Conservation (phyloP, 805 yeast genomes). For the Kazachstania taianensis region DNA sequence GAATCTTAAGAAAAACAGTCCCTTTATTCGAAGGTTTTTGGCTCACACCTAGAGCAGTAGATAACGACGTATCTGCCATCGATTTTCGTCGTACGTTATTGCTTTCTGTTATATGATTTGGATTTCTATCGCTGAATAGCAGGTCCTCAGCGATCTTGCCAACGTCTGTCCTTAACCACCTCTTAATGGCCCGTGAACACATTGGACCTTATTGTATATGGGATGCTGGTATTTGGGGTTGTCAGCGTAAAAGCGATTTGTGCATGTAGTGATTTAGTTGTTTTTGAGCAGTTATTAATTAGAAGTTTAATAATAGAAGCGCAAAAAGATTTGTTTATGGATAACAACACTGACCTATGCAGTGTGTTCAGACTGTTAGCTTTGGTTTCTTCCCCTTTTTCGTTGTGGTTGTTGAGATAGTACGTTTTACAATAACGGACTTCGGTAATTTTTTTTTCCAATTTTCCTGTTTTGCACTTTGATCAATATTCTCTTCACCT, state of each 20-base stretch:
- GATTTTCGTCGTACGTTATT: background rate
- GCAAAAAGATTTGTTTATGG: too few relatives aligned
- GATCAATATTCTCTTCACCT: background rate
- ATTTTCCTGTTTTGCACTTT: conserved; percentile 11
- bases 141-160: conserved; percentile 2
- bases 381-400: too few relatives aligned
- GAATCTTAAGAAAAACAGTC: conserved; percentile 1
- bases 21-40: background rate
- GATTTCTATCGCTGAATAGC: background rate
- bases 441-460: conserved; percentile 24
- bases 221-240: background rate
- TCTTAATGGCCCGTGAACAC: too few relatives aligned
- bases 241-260: conserved; percentile 1
- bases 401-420: background rate
- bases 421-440: conserved; percentile 12
- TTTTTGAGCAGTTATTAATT: too few relatives aligned
- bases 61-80: background rate
- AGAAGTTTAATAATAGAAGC: too few relatives aligned
- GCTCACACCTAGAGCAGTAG: background rate
- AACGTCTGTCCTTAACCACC: background rate
- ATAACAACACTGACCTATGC: too few relatives aligned
- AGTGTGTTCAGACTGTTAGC: too few relatives aligned
- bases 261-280: conserved; percentile 2
- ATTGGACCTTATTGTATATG: too few relatives aligned
- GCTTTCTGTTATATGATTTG: background rate